Conservation (phyloP, 208 protist species). For the Acanthamoeba comandoni region DNA sequence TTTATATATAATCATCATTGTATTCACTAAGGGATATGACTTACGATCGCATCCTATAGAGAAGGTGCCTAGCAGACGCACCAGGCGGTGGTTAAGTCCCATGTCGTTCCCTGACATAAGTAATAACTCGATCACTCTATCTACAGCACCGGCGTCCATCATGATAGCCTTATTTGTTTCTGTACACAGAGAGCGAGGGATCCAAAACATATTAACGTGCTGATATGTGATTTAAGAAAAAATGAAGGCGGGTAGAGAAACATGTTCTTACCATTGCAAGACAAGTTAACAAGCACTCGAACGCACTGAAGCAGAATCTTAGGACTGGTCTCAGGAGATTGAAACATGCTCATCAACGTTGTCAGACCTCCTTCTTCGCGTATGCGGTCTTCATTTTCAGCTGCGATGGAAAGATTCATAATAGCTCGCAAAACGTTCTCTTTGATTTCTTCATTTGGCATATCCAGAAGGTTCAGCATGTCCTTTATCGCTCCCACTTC, state of each 20-base stretch:
- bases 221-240: too few relatives aligned
- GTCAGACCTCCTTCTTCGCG: background rate
- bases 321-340: background rate
- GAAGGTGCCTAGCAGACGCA: background rate
- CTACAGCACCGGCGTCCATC: background rate
- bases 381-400: constrained; percentile 2
- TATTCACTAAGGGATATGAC: too few relatives aligned
- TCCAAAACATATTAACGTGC: too few relatives aligned
- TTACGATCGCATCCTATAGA: background rate
- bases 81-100: background rate
- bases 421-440: background rate
- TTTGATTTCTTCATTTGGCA: background rate
- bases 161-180: constrained; percentile 1
- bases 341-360: background rate
- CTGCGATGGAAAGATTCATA: constrained; percentile 3
- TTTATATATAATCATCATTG: too few relatives aligned
- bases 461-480: background rate
- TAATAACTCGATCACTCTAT: background rate
- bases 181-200: too few relatives aligned
- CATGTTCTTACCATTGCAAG: constrained; percentile 22
- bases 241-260: too few relatives aligned
- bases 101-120: background rate
- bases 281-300: background rate
- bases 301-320: background rate
- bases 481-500: background rate